Evolutionary conservation across 805 yeast genomes (phyloP), one percentile per base, ranked within the genome.

Genomic region (Nakazawaea anatomiae): DNA sequence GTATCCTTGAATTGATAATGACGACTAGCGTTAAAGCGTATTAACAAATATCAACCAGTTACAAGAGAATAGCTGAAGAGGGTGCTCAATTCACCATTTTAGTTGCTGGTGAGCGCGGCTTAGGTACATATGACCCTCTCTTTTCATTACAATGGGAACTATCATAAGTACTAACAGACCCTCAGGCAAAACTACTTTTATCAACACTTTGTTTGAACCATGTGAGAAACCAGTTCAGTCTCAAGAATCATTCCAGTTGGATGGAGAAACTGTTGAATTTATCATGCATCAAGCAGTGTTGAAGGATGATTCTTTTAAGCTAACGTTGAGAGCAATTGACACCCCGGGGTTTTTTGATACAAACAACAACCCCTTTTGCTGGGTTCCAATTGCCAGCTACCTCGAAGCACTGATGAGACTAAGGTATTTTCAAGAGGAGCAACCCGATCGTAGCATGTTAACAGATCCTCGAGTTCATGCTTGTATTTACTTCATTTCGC

Each of bases 101-200:
- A 88, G 83, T 89, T 30, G 89, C 89, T 45, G 97, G 97, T 59
- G 96, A 89, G 66, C 80, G 90, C 45, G 96, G 96, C 6, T 71
- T 89, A 46, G 97, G 97, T 56, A 88, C 32, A 14, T 45, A 27
- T 38, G n/a, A 29, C 42, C 42, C 9, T 44, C 27, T 7, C 12
- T 40, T 40, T 4, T 28, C 12, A 6, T n/a, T 18, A 12, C 25
- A 25, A 32, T n/a, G 38, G 29, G 9, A 11, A 32, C 25, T 18
- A 18, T 18, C 25, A 32, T 7, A 25, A 14, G 7, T 34, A 49
- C 44, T 49, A 49, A 43, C 51, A 25, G 34, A 12, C n/a, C n/a
- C 8, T 5, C 5, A 49, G 89, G 90, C 1, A 89, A 88, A 63
- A 80, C 89, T 4, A 81, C 92, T 1, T 88, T 90, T 55, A 71